Evolutionary conservation across 2,329 filamentous ascomycete genomes (phyloP).

Genomic region (Pseudonectria foliicola): DNA sequence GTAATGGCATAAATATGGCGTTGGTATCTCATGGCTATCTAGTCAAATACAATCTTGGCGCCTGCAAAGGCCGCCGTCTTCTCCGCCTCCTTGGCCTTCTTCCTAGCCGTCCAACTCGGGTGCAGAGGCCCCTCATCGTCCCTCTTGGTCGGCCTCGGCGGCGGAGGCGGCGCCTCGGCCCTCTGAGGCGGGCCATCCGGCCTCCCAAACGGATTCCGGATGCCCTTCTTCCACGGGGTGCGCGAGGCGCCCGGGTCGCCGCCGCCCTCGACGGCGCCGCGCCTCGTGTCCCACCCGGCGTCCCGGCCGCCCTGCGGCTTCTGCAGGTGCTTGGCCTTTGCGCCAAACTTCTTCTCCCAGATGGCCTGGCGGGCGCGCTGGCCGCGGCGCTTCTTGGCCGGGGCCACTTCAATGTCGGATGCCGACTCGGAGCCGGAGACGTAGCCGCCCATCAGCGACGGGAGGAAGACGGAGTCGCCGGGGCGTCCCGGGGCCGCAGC

Average conservation of each 20-base stretch:
- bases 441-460: constrained; percentile 72
- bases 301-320: constrained; percentile 35
- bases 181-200: constrained; percentile 7
- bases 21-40: constrained; percentile 12
- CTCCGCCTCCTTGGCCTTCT: constrained; percentile 52
- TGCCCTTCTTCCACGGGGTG: constrained; percentile 49
- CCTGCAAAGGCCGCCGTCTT: constrained; percentile 47
- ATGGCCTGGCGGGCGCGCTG: constrained; percentile 73
- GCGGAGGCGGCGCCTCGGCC: constrained; percentile 1
- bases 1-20: background rate
- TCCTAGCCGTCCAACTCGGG: constrained; percentile 58
- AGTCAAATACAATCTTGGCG: constrained; percentile 54
- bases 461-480: constrained; percentile 56
- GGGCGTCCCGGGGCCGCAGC: constrained; percentile 5
- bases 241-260: constrained; percentile 21
- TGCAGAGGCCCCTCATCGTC: constrained; percentile 51
- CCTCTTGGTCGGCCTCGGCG: constrained; percentile 25
- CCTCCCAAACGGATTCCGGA: constrained; percentile 29
- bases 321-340: constrained; percentile 59
- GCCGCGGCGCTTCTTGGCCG: constrained; percentile 65
- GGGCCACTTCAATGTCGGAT: constrained; percentile 58
- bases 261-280: constrained; percentile 44
- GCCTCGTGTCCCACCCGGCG: constrained; percentile 51
- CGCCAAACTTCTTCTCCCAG: constrained; percentile 73
- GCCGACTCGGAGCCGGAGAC: constrained; percentile 67